These are phyloP conservation scores for Cytospora mali DNA, from an alignment of 2,329 filamentous ascomycete genomes.

Conservation along the genomic window DNA sequence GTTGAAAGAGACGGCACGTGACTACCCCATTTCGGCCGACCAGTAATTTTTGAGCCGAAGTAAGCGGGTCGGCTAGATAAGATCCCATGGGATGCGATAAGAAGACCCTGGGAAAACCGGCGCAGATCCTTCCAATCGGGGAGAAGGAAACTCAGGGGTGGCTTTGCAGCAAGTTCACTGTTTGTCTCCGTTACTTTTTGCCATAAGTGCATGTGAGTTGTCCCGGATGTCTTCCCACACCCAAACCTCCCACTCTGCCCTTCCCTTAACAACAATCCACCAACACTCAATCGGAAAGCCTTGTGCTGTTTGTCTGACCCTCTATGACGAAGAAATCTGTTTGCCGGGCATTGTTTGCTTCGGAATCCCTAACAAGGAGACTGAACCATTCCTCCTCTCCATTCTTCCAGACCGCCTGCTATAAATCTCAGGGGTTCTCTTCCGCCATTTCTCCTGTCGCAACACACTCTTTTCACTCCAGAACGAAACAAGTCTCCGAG, in stretches of 20 bases:
- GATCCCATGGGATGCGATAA: neutral
- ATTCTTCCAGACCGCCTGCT: neutral
- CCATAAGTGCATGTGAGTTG: neutral
- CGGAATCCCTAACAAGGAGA: neutral
- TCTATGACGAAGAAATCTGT: neutral
- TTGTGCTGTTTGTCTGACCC: neutral
- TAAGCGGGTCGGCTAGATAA: neutral
- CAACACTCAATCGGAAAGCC: neutral
- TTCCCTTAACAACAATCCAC: too few relatives aligned
- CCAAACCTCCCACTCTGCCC: neutral
- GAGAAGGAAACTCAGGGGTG: neutral
- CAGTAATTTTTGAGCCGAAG: neutral
- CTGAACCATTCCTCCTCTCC: neutral
- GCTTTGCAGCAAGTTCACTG: neutral
- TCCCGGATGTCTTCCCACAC: neutral
- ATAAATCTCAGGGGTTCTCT: neutral
- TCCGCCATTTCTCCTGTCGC: neutral
- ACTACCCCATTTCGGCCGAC: neutral
- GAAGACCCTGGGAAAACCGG: neutral
- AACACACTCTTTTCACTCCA: neutral
- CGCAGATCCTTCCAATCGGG: slow-evolving; percentile 1
- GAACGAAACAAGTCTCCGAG: neutral
- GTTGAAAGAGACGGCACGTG: neutral
- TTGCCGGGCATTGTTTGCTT: neutral
- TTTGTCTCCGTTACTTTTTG: neutral